Percentiles rank a stretch among this genome's conserved stretches.
These are phyloP conservation scores for Gloeostereum incarnatum DNA, from an alignment of 768 basidiomycete species.

Conservation along the genomic window DNA sequence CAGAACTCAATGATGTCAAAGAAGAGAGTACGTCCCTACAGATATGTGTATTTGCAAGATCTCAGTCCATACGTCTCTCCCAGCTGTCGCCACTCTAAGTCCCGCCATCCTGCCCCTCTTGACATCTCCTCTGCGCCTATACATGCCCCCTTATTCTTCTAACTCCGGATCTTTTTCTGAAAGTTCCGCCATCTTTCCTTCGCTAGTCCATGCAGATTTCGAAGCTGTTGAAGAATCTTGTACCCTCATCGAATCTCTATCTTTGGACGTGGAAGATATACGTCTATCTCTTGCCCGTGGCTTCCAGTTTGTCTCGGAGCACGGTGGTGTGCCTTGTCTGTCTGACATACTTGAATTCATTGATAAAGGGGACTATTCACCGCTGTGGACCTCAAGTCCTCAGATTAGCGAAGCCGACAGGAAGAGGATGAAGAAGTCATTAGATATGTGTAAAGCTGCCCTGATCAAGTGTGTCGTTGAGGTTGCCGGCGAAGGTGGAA, in stretches of 20 bases:
- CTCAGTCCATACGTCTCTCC: too few relatives aligned
- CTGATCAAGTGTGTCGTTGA: slow-evolving; percentile 83
- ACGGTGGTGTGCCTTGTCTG: slow-evolving; percentile 49
- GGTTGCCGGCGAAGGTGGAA: slow-evolving; percentile 73
- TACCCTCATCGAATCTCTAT: slow-evolving; percentile 67
- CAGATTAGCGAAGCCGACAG: slow-evolving; percentile 39
- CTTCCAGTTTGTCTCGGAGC: slow-evolving; percentile 46
- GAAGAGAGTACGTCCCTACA: slow-evolving; percentile 46
- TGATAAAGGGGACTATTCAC: slow-evolving; percentile 60
- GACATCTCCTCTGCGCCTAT: slow-evolving; percentile 46
- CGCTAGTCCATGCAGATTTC: slow-evolving; percentile 55
- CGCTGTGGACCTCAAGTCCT: slow-evolving; percentile 61
- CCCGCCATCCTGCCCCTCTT: slow-evolving; percentile 58
- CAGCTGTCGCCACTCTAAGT: slow-evolving; percentile 51
- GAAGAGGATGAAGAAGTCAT: slow-evolving; percentile 55
- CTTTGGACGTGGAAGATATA: slow-evolving; percentile 71
- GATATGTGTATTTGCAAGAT: neutral
- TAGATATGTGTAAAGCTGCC: slow-evolving; percentile 79
- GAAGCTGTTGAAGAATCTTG: slow-evolving; percentile 68
- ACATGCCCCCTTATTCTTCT: slow-evolving; percentile 42
- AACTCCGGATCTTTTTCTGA: slow-evolving; percentile 27
- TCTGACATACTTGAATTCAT: slow-evolving; percentile 63
- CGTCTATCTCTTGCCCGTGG: slow-evolving; percentile 64
- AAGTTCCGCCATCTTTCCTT: slow-evolving; percentile 10
- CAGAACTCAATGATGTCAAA: slow-evolving; percentile 62